Evolutionary conservation across 2,329 filamentous ascomycete genomes (phyloP).

Genomic region (Phyllachora maydis): DNA sequence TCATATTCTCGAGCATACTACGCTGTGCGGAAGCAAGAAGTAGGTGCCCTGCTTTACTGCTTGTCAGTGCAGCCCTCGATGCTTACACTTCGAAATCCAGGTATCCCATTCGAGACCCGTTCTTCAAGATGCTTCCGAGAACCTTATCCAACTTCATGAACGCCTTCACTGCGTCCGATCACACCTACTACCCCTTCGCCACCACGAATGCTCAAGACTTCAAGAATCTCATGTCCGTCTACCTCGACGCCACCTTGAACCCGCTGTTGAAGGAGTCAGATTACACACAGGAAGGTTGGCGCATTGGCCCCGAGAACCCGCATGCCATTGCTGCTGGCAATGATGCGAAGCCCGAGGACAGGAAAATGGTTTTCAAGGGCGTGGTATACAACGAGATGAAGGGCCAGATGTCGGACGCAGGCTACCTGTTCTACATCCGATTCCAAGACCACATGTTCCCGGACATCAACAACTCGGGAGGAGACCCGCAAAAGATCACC

Average conservation of each 20-base stretch:
- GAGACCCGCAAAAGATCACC: constrained; percentile 90
- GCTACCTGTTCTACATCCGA: constrained; percentile 86
- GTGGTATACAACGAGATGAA: constrained; percentile 99
- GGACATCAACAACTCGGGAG: constrained; percentile 87
- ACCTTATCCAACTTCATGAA: constrained; percentile 99
- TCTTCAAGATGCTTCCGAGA: constrained; percentile 98
- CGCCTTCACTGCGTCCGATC: constrained; percentile 87
- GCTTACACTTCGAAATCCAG: constrained; percentile 19
- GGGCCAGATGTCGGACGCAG: constrained; percentile 92
- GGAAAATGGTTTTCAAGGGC: constrained; percentile 78
- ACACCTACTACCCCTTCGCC: constrained; percentile 94
- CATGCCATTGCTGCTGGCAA: constrained; percentile 26
- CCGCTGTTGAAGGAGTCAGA: constrained; percentile 79
- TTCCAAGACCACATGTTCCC: constrained; percentile 93
- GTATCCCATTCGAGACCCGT: constrained; percentile 93
- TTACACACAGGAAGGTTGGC: constrained; percentile 93
- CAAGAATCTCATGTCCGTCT: constrained; percentile 88
- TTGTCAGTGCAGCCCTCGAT: not conserved
- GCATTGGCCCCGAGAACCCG: constrained; percentile 81
- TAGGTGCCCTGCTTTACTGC: constrained; percentile 17
- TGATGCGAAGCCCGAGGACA: constrained; percentile 29
- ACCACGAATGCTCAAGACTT: constrained; percentile 94
- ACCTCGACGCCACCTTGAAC: constrained; percentile 82
- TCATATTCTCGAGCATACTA: constrained; percentile 95
- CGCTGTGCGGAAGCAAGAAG: constrained; percentile 87